Base-by-base conservation (phyloP, 306 rosid species). In the Gastrolobium villosum region DNA sequence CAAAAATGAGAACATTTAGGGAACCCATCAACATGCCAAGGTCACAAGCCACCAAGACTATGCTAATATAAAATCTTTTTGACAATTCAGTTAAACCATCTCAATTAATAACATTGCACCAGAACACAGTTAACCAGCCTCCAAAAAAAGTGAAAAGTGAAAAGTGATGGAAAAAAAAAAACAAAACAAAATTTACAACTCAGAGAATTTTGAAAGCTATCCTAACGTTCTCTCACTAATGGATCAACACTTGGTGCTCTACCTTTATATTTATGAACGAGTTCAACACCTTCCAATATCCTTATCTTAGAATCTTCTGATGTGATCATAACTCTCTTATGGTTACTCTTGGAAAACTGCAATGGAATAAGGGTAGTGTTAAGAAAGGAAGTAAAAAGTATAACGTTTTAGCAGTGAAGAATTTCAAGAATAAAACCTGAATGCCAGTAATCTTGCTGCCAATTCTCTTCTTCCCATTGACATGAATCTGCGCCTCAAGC, bases 241-340 rank as follows among this genome's bases (percentile, higher is more conserved):
- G 28, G 7, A 48, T 67, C 84, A 67, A 43, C 3, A n/a, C 10
- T 35, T 26, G 10, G 65, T 34, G 30, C 49, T 54, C 31, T 86
- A 95, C 99, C 99, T 88, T 79, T 91, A 84, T 73, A 91, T 68
- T 86, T 90, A 72, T 77, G 84, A 79, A 87, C 65, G 39, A 89
- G 79, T 71, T 92, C 88, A 49, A 37, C 66, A 37, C 97, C 94
- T 66, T 95, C 94, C 39, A 91, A 85, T 67, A 95, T 69, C 30
- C 95, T 86, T 52, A 95, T 78, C 87, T 88, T 95, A 2, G 94
- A 91, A 83, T 95, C 98, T 86, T 89, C 97, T 40, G 97, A 89
- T 43, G 98, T 81, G 78, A 95, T 82, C 95, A 95, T 79, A 53
- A 91, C 88, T 77, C 91, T 87, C 11, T 64, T 82, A 67, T 61